A percentile compares a stretch with the other conserved stretches of the same genome.
Conservation (phyloP, 75 land plant species). For the Picea glauca region DNA sequence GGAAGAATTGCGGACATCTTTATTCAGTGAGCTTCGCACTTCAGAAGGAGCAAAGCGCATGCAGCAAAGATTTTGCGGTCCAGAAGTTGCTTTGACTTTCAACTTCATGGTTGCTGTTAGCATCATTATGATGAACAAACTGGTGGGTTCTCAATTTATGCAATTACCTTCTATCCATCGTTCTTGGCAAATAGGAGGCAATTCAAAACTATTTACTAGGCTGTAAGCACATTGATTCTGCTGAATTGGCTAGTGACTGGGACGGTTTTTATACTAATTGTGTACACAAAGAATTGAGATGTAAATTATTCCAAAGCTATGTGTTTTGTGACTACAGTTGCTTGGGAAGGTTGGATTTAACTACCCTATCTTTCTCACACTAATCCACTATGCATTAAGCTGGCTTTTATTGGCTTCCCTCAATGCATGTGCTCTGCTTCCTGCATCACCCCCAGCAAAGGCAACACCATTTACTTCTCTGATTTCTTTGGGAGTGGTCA, state of each 20-base stretch:
- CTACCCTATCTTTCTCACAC: slow-evolving; percentile 62
- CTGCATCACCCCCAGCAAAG: slow-evolving; percentile 56
- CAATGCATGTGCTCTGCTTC: slow-evolving; percentile 44
- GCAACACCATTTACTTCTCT: slow-evolving; percentile 54
- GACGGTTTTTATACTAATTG: background rate
- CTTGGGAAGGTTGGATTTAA: slow-evolving; percentile 70
- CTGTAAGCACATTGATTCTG: background rate
- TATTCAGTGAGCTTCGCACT: slow-evolving; percentile 47
- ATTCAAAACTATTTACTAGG: background rate
- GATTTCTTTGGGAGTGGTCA: slow-evolving; percentile 47
- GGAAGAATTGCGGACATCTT: slow-evolving; percentile 43
- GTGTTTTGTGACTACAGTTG: slow-evolving; percentile 29
- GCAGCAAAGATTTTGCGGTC: slow-evolving; percentile 65
- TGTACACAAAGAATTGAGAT: background rate
- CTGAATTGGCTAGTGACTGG: background rate
- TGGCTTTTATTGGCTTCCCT: slow-evolving; percentile 56
- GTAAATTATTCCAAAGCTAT: background rate
- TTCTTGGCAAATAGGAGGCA: background rate
- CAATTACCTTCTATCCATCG: background rate
- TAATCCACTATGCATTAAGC: slow-evolving; percentile 49
- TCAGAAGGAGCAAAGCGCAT: slow-evolving; percentile 60
- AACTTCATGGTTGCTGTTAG: slow-evolving; percentile 62
- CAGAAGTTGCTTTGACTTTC: slow-evolving; percentile 56
- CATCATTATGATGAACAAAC: slow-evolving; percentile 64
- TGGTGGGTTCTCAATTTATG: slow-evolving; percentile 25